Base-by-base conservation (phyloP, 2,329 filamentous ascomycete genomes). In the Trichoderma guizhouense region DNA sequence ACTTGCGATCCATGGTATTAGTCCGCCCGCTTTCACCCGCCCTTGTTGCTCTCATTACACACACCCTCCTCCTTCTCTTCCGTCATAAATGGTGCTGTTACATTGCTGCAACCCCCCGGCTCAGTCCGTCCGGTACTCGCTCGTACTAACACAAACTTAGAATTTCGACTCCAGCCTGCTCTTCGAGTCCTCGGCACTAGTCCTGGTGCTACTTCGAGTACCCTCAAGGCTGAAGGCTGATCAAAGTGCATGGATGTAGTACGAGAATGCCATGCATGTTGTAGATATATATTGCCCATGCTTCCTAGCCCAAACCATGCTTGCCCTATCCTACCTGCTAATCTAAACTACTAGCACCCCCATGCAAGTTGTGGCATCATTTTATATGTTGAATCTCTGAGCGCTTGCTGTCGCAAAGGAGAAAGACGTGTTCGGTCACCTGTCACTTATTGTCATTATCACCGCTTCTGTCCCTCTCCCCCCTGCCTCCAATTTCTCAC, bases 201-300 rank as follows among this genome's bases (percentile, higher is more conserved):
- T 53, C 7, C 39, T 32, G 14, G 14, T 43, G 21, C 26, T 34
- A 18, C 28, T 64, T 26, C 26, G 21, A 53, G 21, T 47, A 21
- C 64, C 21, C 12, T 39, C 39, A 28, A 55, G 39, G 69, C 43
- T 39, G 24, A 62, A 57, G 60, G 61, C 69, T 51, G 58, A 55
- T 64, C 43, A 21, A 53, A 43, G 28, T 9, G 28, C 66, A 47
- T 61, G 57, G 39, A 43, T 53, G 43, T 43, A n/a, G 39, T 43
- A 43, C 36, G 34, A 43, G 36, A 5, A 43, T 57, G 34, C 14
- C 68, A 32, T 71, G 68, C 47, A 71, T 64, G 47, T 26, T 32
- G 65, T 66, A 32, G 63, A 66, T 57, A 53, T 65, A 39, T 21
- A 64, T 65, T 65, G 62, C 39, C 62, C 43, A 53, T 53, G 39